Base-by-base conservation (phyloP, 208 protist species). In the Leishmania tropica region DNA sequence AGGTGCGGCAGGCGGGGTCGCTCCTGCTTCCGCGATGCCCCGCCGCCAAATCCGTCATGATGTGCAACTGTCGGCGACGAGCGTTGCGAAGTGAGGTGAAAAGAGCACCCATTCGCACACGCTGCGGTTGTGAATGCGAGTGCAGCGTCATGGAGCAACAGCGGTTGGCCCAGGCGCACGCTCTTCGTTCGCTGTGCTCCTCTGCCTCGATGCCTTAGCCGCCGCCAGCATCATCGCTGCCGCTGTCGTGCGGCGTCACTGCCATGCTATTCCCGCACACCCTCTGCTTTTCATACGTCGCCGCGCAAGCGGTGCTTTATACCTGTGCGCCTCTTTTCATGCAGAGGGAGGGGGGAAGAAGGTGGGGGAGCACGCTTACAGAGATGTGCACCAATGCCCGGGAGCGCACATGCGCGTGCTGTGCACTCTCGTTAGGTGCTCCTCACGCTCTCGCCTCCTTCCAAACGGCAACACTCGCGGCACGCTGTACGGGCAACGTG, bases 91-190 rank as follows among this genome's bases (percentile, higher is more conserved):
- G 56, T 13, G 28, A 31, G 17, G 0, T 2, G 28, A 62, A n/a
- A 24, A 62, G 56, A 3, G 10, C 6, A 2, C 7, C 3, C 2
- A 24, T 62, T 24, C 56, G 56, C 56, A 56, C 15, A 10, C 10
- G 31, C 62, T 37, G 62, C 62, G 31, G 62, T 67, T 10, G 13
- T 37, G n/a, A 31, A 40, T 13, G 62, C 13, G 28, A n/a, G n/a
- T 21, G 28, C 62, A 13, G 7, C 28, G 62, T 6, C n/a, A 3
- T 90, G 67, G 83, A 93, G 73, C 53, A 87, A 58, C 80, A 80
- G 4, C 71, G 87, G 70, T 65, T 86, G 76, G 87, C 87, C 51
- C 89, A 90, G 76, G 89, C 87, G 67, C 76, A 83, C 24, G 87
- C 90, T 47, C 75, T 93, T 31, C 83, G 72, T 17, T 64, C n/a